Percentiles rank a stretch among this genome's conserved stretches.
These are phyloP conservation scores for Penicillium concentricum DNA, from an alignment of 2,329 filamentous ascomycete genomes.

Conservation along the genomic window DNA sequence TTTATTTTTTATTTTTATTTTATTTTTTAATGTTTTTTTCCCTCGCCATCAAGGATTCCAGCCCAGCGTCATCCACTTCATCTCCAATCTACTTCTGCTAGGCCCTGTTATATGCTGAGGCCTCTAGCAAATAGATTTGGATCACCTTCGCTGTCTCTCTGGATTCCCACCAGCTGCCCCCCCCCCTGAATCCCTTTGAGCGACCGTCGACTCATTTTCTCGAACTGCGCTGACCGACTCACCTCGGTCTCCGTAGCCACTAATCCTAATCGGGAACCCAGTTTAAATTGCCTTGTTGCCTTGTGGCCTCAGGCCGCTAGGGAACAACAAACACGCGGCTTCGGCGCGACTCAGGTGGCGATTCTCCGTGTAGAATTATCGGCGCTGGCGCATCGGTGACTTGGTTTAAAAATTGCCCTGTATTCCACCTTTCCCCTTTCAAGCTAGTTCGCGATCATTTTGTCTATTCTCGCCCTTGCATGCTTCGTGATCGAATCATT, in stretches of 20 bases:
- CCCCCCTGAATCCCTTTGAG: constrained; percentile 22
- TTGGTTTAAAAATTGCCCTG: background rate
- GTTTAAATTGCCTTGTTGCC: constrained; percentile 11
- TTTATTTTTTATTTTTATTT: constrained; percentile 18
- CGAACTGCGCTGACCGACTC: constrained; percentile 23
- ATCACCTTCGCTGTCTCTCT: background rate
- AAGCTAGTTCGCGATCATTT: background rate
- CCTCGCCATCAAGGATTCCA: constrained; percentile 23
- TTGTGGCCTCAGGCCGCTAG: constrained; percentile 13
- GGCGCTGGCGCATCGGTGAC: constrained; percentile 13
- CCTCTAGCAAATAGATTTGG: constrained; percentile 6
- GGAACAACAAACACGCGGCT: constrained; percentile 27
- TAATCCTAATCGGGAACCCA: constrained; percentile 18
- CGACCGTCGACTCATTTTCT: constrained; percentile 21
- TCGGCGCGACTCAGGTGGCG: constrained; percentile 22
- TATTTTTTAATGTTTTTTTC: constrained; percentile 23
- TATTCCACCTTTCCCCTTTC: background rate
- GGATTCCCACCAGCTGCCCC: constrained; percentile 8
- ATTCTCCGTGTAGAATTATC: constrained; percentile 10
- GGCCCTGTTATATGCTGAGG: constrained; percentile 11
- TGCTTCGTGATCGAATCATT: constrained; percentile 14
- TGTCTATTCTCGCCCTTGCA: constrained; percentile 7
- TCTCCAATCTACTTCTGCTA: constrained; percentile 17
- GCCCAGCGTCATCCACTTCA: constrained; percentile 25
- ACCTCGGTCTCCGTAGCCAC: constrained; percentile 24